Base-by-base conservation (phyloP, 768 basidiomycete genomes). In the Naganishia vaughanmartiniae region DNA sequence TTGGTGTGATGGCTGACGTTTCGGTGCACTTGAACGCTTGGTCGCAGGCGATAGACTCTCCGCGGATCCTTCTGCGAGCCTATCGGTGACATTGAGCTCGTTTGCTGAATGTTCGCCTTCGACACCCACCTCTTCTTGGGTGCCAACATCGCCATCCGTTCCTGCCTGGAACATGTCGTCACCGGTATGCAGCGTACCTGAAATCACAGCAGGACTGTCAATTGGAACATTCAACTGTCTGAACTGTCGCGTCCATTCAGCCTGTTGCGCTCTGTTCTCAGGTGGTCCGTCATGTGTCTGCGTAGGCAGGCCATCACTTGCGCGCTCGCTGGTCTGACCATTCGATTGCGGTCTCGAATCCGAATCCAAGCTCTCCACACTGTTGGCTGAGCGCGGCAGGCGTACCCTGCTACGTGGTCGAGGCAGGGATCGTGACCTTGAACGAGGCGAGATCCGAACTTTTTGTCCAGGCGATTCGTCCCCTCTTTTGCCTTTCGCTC, bases 351-450 rank as follows among this genome's bases (percentile, higher is more conserved):
- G 24, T 30, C 33, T 42, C 24, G 42, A 19, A 1, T 63, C 60
- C 24, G 60, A 42, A 26, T 45, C 42, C 21, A 46, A 28, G 60
- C 42, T 42, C 9, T 63, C 60, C 28, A 7, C 28, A 45, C 60
- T 63, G 42, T 42, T 63, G 21, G 60, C 21, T 24, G 39, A 42
- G 1, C 60, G 60, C 7, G 39, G n/a, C 39, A 63, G 15, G 12
- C 60, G 60, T 9, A 63, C 60, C 26, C 39, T 63, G 60, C n/a
- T 51, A 24, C 42, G 60, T n/a, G 14, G 60, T 19, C 60, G 60
- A 63, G 42, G 28, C n/a, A 30, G n/a, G 21, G 60, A 45, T 30
- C 39, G 36, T 28, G 39, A 26, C 24, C 39, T 45, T 21, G 60
- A 26, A 21, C 60, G 60, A 26, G 42, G 39, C 42, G 60, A 42